These are phyloP conservation scores for Ampelomyces quisqualis DNA, from an alignment of 2,329 filamentous ascomycete genomes.

Conservation along the genomic window DNA sequence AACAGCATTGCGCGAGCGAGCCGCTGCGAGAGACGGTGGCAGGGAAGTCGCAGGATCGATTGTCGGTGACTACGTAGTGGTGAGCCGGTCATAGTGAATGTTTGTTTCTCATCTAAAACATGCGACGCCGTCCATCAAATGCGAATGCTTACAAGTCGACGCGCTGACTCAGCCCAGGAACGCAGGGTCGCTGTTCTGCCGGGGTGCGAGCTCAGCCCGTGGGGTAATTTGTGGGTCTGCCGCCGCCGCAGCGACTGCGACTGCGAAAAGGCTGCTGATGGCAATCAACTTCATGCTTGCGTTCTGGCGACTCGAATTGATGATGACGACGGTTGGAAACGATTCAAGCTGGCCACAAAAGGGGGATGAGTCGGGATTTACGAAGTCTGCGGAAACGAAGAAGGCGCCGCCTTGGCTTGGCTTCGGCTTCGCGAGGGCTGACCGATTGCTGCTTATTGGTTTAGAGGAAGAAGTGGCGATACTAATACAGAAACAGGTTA, in stretches of 20 bases:
- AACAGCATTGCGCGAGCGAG: slow-evolving; percentile 27
- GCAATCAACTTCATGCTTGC: slow-evolving; percentile 13
- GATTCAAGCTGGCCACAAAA: no score
- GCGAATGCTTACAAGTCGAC: slow-evolving; percentile 17
- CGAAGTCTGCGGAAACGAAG: no score
- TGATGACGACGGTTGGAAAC: neutral
- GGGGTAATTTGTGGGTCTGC: slow-evolving; percentile 25
- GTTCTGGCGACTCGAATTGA: neutral
- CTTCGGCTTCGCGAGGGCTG: no score
- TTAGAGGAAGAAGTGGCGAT: no score
- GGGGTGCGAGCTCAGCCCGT: slow-evolving; percentile 17
- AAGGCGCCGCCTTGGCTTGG: no score
- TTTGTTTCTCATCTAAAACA: no score
- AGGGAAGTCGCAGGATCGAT: slow-evolving; percentile 27
- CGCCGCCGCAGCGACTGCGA: slow-evolving; percentile 12
- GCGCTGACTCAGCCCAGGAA: slow-evolving; percentile 25
- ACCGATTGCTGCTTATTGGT: no score
- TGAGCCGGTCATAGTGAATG: neutral
- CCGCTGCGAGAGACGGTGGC: slow-evolving; percentile 22
- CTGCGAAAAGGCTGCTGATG: slow-evolving; percentile 9
- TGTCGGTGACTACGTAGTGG: slow-evolving; percentile 17
- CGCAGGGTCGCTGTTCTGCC: slow-evolving; percentile 21
- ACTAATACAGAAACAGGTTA: no score
- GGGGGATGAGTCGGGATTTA: no score
- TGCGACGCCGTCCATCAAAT: no score